phyloP scores from a whole-genome alignment of 805 yeast genomes.

The Isabelozyma gotoi region DNA sequence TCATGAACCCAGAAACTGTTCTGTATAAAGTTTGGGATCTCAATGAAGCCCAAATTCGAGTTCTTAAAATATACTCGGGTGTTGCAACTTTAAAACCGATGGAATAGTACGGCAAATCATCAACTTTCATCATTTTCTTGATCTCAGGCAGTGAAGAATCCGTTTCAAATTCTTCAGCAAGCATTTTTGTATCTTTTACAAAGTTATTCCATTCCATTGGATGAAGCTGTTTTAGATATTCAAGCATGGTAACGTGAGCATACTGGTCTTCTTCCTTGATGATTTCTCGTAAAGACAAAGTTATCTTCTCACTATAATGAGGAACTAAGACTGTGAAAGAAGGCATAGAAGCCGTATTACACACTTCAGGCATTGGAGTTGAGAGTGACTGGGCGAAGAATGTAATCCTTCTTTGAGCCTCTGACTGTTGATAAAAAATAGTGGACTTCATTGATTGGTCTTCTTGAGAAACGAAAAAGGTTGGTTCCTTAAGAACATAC shows the following conservation, averaged over 20 bases:
- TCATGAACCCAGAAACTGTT: constrained; percentile 98
- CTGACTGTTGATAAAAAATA: constrained; percentile 61
- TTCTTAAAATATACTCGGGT: constrained; percentile 93
- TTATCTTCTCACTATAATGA: constrained; percentile 92
- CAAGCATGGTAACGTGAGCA: constrained; percentile 90
- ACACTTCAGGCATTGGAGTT: constrained; percentile 78
- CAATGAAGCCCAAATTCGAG: constrained; percentile 97
- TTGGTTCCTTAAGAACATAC: constrained; percentile 61
- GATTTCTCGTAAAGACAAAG: constrained; percentile 90
- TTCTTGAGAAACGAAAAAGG: constrained; percentile 79
- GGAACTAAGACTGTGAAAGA: constrained; percentile 88
- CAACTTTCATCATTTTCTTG: constrained; percentile 52
- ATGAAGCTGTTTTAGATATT: constrained; percentile 90
- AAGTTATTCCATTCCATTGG: constrained; percentile 98
- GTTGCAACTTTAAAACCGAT: constrained; percentile 98
- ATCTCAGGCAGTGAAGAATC: constrained; percentile 17
- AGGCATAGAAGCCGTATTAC: constrained; percentile 69
- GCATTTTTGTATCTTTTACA: constrained; percentile 90
- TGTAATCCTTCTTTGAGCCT: constrained; percentile 79
- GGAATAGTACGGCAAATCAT: constrained; percentile 91
- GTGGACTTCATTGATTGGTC: constrained; percentile 65
- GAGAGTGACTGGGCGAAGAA: constrained; percentile 89
- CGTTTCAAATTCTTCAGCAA: constrained; percentile 87
- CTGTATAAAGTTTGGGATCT: constrained; percentile 96
- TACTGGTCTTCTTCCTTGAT: constrained; percentile 97